Evolutionary conservation across 1,284 basidiomycete genomes (phyloP), one percentile per base, ranked within the genome.

Genomic region (Marasmius tenuissimus): DNA sequence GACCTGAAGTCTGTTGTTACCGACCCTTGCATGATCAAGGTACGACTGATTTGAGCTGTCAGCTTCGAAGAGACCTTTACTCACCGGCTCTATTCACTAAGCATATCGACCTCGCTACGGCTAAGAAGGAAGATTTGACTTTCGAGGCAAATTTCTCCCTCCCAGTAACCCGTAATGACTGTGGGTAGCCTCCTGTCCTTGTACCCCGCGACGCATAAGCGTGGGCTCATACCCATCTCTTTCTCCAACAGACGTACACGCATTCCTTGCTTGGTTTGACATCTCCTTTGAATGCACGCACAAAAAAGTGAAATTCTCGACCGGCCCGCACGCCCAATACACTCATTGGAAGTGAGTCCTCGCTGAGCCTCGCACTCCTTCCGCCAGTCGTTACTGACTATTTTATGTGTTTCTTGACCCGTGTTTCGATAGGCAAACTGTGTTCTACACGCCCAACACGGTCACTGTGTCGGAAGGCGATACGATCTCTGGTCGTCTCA

Each of bases 191-290:
- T 35, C 52, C 61, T 18, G 53, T 18, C 22, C 37, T 16, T 20
- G 50, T 63, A 35, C 60, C 45, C 56, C 34, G 64, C 60, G 56
- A 56, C 39, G 39, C 16, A 9, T 34, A 54, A 22, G 54, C 16
- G 37, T 14, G 59, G 39, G 63, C 20, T 10, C n/a, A 27, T 57
- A 35, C 48, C 27, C 50, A 62, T 48, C 63, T 14, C 20, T 14
- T n/a, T n/a, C n/a, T 47, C 14, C 20, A 20, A 51, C 67, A 97
- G 95, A 95, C 74, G 85, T 97, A 18, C 97, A 99, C 73, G 97
- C 97, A n/a, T 98, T 98, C 88, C 88, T 99, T 59, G 96, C 96
- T 42, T 99, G 97, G 97, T 99, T 99, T 78, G 97, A 99, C 76
- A 93, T 98, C 71, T 85, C 88, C 54, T 99, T 99, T 78, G 91